Conservation (phyloP, 805 yeast genomes). For the Schizosaccharomyces pombe region DNA sequence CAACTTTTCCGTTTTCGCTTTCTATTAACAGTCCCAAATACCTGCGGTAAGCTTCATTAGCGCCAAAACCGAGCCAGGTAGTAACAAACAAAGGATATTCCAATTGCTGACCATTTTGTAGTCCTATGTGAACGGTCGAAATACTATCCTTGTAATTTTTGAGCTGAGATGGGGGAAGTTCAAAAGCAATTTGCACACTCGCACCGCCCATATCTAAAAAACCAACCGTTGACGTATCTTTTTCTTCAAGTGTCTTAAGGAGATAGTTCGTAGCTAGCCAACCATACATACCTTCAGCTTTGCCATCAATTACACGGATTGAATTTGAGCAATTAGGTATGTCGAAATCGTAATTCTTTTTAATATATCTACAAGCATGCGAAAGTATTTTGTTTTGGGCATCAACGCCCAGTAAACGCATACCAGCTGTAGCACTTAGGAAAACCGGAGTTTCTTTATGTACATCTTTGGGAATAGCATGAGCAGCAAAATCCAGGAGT, state of each 20-base stretch:
- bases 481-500: constrained; percentile 44
- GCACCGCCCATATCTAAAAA: constrained; percentile 99
- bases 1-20: background rate
- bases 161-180: constrained; percentile 43
- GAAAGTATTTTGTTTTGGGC: constrained; percentile 31
- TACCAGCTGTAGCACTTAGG: constrained; percentile 91
- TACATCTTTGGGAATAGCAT: constrained; percentile 39
- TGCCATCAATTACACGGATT: constrained; percentile 77
- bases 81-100: constrained; percentile 76
- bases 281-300: constrained; percentile 82
- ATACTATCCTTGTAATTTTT: constrained; percentile 50
- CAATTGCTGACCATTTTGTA: constrained; percentile 44
- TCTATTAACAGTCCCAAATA: constrained; percentile 22
- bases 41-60: constrained; percentile 70
- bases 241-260: constrained; percentile 32
- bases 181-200: constrained; percentile 84
- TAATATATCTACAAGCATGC: constrained; percentile 36
- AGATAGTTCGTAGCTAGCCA: constrained; percentile 84
- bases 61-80: constrained; percentile 95
- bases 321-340: constrained; percentile 40
- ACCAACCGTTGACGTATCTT: constrained; percentile 34
- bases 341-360: constrained; percentile 30
- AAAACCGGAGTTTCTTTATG: constrained; percentile 58
- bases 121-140: constrained; percentile 38
- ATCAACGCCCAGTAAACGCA: constrained; percentile 46